Conservation (phyloP, 306 rosid genomes). For the Quercus glauca region DNA sequence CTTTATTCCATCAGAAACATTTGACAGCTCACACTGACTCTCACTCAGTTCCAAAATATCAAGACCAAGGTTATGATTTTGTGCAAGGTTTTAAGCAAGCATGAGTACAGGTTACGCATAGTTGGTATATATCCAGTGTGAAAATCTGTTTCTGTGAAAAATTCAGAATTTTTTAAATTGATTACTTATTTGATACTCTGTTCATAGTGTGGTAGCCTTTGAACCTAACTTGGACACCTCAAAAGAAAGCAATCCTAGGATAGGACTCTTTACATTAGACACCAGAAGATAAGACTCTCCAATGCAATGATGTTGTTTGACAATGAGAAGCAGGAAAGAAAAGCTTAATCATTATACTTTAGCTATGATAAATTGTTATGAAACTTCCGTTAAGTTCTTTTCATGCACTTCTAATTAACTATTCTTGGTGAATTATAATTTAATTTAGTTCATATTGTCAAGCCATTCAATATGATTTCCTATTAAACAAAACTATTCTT, state of each 20-base stretch:
- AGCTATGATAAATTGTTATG: neutral
- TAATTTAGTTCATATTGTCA: no score
- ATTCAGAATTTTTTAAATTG: neutral
- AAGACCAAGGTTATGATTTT: no score
- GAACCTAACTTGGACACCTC: neutral
- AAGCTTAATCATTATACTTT: neutral
- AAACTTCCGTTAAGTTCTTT: neutral
- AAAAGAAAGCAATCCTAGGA: neutral
- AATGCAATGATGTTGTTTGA: neutral
- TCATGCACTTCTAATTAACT: neutral
- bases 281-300: neutral
- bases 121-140: no score
- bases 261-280: neutral
- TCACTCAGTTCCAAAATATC: no score
- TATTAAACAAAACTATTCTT: no score
- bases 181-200: neutral
- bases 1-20: no score
- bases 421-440: neutral
- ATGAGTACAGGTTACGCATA: no score
- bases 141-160: no score
- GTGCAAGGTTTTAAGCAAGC: no score
- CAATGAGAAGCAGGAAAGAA: neutral
- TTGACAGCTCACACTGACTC: no score
- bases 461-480: no score
- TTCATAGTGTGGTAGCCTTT: neutral